Conservation (phyloP, 257 asterid species). For the Cruciata laevipes region DNA sequence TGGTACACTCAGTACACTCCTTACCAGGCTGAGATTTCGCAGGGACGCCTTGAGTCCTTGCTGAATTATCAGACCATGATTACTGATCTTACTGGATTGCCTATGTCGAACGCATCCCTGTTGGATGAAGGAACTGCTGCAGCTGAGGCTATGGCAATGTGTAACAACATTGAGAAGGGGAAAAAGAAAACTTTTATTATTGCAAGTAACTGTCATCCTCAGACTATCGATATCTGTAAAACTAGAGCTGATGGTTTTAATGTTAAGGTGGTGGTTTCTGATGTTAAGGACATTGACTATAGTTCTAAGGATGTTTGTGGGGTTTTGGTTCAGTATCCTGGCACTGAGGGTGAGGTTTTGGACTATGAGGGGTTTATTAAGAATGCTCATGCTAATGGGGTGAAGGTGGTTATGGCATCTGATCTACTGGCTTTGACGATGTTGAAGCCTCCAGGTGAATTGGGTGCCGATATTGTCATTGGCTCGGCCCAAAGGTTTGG, state of each 20-base stretch:
- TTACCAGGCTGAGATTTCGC: slow-evolving; percentile 96
- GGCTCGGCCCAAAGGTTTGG: slow-evolving; percentile 99
- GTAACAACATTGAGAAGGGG: slow-evolving; percentile 80
- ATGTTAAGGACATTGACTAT: slow-evolving; percentile 65
- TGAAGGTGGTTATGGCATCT: slow-evolving; percentile 95
- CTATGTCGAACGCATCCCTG: slow-evolving; percentile 96
- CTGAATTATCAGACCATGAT: slow-evolving; percentile 82
- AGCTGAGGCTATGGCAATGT: slow-evolving; percentile 99
- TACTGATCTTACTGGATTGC: slow-evolving; percentile 86
- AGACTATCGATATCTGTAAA: slow-evolving; percentile 79
- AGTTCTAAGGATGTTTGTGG: slow-evolving; percentile 88
- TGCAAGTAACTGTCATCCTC: slow-evolving; percentile 93
- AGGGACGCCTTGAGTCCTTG: slow-evolving; percentile 90
- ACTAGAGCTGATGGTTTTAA: slow-evolving; percentile 93
- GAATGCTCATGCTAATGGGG: slow-evolving; percentile 88
- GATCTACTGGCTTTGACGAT: slow-evolving; percentile 85
- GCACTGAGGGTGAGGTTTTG: slow-evolving; percentile 89
- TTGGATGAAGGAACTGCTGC: slow-evolving; percentile 96
- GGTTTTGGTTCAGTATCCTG: slow-evolving; percentile 91
- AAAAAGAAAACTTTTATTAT: slow-evolving; percentile 83
- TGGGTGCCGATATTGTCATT: slow-evolving; percentile 89
- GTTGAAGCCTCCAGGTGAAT: slow-evolving; percentile 94
- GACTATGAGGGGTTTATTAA: slow-evolving; percentile 81
- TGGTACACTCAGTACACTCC: slow-evolving; percentile 99
- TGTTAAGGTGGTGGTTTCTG: slow-evolving; percentile 65